These are phyloP conservation scores for Larix kaempferi DNA, from an alignment of 75 land plant genomes.

Conservation along the genomic window DNA sequence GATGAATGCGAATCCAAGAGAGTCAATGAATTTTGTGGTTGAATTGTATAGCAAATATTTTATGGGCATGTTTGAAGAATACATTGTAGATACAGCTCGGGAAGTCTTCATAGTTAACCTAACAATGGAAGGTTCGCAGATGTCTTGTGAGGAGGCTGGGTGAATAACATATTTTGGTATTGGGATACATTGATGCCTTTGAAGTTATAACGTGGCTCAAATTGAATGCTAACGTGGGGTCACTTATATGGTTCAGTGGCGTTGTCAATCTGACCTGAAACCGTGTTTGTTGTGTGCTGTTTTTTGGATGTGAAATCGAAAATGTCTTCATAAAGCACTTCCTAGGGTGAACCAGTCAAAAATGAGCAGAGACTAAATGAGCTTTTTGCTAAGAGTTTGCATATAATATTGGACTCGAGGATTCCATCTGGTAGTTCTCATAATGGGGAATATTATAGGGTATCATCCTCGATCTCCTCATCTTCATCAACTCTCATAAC, in stretches of 20 bases:
- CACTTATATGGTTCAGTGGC: background rate
- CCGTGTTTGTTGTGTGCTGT: background rate
- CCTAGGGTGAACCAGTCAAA: conserved; percentile 38
- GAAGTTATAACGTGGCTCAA: background rate
- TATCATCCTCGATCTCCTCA: conserved; percentile 23
- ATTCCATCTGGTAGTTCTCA: conserved; percentile 44
- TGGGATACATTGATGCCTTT: background rate
- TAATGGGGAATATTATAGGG: conserved; percentile 28
- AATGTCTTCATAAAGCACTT: conserved; percentile 15
- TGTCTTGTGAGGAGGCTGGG: background rate
- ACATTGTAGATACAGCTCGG: background rate
- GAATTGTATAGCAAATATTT: background rate
- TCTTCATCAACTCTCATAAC: conserved; percentile 45
- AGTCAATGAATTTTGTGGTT: background rate
- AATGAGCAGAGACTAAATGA: conserved; percentile 78
- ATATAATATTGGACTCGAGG: conserved; percentile 76
- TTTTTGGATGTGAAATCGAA: background rate
- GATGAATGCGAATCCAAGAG: background rate
- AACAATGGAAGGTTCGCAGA: background rate
- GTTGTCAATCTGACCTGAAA: background rate
- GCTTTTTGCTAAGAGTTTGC: conserved; percentile 74
- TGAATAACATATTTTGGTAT: background rate
- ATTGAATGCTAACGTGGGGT: background rate
- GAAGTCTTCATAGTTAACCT: background rate
- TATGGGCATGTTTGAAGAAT: conserved; percentile 1